Base-by-base conservation (phyloP, 192 early-diverging fungal genomes). In the Obelidium mucronatum region DNA sequence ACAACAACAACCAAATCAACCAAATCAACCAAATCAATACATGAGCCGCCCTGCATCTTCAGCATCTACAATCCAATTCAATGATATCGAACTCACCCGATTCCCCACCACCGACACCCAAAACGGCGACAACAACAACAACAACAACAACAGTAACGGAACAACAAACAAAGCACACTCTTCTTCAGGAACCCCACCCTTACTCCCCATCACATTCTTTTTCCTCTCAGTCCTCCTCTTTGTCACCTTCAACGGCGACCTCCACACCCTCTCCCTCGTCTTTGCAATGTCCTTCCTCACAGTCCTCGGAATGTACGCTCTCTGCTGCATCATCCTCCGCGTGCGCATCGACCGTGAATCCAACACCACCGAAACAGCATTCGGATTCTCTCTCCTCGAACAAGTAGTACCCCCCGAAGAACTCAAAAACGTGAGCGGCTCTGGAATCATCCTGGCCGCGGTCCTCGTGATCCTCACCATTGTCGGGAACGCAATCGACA, bases 231-330 rank as follows among this genome's bases (percentile, higher is more conserved):
- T 88, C 17, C 81, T 77, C n/a, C 76, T 89, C 36, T 85, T 78
- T 64, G 56, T 62, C 4, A 80, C 84, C 51, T 77, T 81, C 24
- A 51, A 65, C 8, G 85, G 83, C 30, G 78, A 89, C 61, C 64
- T 80, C 0, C 82, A 81, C 0, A 81, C 79, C 6, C 72, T 89
- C 37, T 84, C 86, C 5, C 86, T 85, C 54, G 77, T 89, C 22
- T 89, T 89, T 78, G 74, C 82, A 8, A 81, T 89, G 11, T 70
- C 86, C 1, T 88, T 89, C 64, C 78, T 89, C 8, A 65, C 75
- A 40, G 80, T 83, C 37, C 62, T 89, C 24, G 69, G 64, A n/a
- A 81, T 81, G 40, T 88, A 82, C 75, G 76, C 81, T 8, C 48
- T 83, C 34, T 79, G 73, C 36, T 83, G 82, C 48, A 72, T 89